Evolutionary conservation across 257 asterid species (phyloP).

Genomic region (Craterostigma plantagineum): DNA sequence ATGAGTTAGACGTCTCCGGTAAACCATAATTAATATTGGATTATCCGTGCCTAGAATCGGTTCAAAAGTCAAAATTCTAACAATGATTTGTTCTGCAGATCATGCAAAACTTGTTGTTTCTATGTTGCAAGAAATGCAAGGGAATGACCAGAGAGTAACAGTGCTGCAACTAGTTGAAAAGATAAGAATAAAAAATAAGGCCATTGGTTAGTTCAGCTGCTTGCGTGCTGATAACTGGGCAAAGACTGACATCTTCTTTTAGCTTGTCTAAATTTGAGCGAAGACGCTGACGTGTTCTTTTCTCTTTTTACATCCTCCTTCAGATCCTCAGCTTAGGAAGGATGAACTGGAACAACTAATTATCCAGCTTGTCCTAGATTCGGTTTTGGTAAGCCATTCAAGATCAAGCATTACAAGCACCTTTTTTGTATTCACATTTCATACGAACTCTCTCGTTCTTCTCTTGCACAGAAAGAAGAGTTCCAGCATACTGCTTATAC

Average conservation of each 20-base stretch:
- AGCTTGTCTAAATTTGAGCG: constrained; percentile 1
- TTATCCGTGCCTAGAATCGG: background rate
- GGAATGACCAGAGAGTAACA: constrained; percentile 65
- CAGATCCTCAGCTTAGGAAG: constrained; percentile 61
- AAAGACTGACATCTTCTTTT: no score
- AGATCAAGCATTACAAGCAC: constrained; percentile 7
- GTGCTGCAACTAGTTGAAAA: constrained; percentile 82
- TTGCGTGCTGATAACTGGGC: no score
- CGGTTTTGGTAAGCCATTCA: constrained; percentile 44
- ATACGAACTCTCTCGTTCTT: background rate
- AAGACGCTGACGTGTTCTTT: background rate
- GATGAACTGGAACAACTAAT: constrained; percentile 72
- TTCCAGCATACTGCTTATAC: constrained; percentile 90
- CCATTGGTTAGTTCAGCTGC: constrained; percentile 53
- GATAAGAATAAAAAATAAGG: constrained; percentile 50
- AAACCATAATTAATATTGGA: constrained; percentile 7
- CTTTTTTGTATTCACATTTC: constrained; percentile 7
- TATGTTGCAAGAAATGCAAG: constrained; percentile 50
- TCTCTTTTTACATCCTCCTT: constrained; percentile 10
- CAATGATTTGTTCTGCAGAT: constrained; percentile 20
- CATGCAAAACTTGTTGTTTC: constrained; percentile 53
- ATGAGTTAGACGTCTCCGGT: constrained; percentile 81
- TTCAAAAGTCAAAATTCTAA: background rate
- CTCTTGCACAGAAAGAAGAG: constrained; percentile 70
- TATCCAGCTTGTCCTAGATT: constrained; percentile 62